Evolutionary conservation across 2,329 filamentous ascomycete species (phyloP), one percentile per base, ranked within the genome.

Genomic region (Knufia fluminis): DNA sequence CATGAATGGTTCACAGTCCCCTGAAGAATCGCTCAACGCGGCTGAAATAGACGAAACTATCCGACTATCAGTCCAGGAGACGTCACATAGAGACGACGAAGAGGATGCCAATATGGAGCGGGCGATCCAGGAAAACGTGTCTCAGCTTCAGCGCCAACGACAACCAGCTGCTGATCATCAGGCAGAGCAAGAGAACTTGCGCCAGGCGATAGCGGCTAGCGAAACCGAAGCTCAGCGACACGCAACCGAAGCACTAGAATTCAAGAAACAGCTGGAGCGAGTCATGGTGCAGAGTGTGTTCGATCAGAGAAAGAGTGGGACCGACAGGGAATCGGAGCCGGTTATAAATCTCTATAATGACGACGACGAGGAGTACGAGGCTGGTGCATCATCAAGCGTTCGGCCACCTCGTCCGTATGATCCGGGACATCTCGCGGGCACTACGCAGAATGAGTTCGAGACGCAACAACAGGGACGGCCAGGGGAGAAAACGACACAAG

Each of bases 61-160:
- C 51, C 75, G 73, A 49, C 71, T 72, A 8, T 85, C 83, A 1
- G 83, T 90, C 1, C 68, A 71, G 8, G 76, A 84, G 61, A 86
- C 83, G 0, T 88, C 85, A 0, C 73, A 70, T 1, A 85, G 85
- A 10, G 74, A 90, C 52, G 60, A 71, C 0, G 74, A 78, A 22
- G 83, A 91, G 62, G 86, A 91, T 59, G 74, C 73, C 22, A 71
- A 76, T 51, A 73, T 91, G 42, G 86, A 89, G 61, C 74, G 78
- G 16, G 85, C 85, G 1, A 85, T 91, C 48, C 75, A 84, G 10
- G 79, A 83, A 4, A 86, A 82, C 52, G 72, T 91, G 16, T 69
- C 68, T 14, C 80, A 85, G 57, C 63, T 80, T 48, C 45, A 22
- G 36, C 36, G 12, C 28, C 49, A 31, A 44, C 45, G 19, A 4